Conservation (phyloP, 2,329 filamentous ascomycete species). For the Botrytis aclada region DNA sequence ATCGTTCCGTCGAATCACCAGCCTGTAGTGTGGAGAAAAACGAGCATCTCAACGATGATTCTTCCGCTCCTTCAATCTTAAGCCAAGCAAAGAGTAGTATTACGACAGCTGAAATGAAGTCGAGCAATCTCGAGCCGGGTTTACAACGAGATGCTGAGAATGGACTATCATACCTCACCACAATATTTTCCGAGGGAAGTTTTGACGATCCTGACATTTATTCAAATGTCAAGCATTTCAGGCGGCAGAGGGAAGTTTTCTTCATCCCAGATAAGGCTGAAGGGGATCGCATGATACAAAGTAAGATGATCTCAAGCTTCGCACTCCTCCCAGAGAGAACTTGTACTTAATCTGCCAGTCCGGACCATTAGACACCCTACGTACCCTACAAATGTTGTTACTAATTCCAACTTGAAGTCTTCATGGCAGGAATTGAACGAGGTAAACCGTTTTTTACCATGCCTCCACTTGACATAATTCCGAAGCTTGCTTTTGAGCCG, state of each 20-base stretch:
- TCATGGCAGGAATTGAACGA: constrained; percentile 13
- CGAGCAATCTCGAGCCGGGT: constrained; percentile 9
- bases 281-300: constrained; percentile 19
- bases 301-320: constrained; percentile 9
- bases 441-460: constrained; percentile 20
- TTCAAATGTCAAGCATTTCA: constrained; percentile 16
- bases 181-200: constrained; percentile 15
- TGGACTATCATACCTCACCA: constrained; percentile 21
- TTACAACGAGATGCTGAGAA: constrained; percentile 19
- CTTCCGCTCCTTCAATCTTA: constrained; percentile 6
- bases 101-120: constrained; percentile 6
- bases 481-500: constrained; percentile 24
- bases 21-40: background rate
- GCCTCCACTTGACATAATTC: constrained; percentile 18
- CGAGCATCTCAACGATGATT: background rate
- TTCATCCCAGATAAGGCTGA: constrained; percentile 23
- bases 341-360: background rate
- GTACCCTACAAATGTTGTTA: background rate
- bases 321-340: background rate
- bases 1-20: background rate
- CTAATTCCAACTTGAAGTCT: constrained; percentile 12
- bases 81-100: constrained; percentile 19
- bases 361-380: background rate
- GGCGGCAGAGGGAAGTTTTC: constrained; percentile 19
- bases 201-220: constrained; percentile 20